Base-by-base conservation (phyloP, 495 filamentous ascomycete genomes). In the Aspergillus sparsus region DNA sequence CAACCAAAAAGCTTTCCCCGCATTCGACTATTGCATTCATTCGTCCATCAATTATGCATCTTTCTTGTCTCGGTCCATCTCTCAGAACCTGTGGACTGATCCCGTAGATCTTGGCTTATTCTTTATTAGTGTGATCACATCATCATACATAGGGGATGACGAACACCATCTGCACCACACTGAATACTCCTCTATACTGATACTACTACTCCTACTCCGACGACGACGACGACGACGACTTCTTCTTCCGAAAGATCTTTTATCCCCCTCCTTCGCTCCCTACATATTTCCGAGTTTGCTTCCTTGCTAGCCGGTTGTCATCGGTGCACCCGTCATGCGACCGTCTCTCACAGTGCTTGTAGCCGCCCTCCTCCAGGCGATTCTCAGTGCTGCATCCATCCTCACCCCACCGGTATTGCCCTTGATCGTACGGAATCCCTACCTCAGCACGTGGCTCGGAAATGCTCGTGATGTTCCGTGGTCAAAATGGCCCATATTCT, bases 401-500 rank as follows among this genome's bases (percentile, higher is more conserved):
- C 74, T 83, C 16, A 91, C 86, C 1, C 93, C 93, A 27, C 90
- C 91, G 1, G 90, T 95, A 6, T 75, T 98, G 44, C 93, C 93
- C 8, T 78, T 98, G 68, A 86, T 89, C 61, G 93, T 98, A 35
- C 87, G 93, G 32, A 97, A 90, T 67, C 93, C 93, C 15, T 98
- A 98, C 71, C 77, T 97, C 41, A 96, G 90, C 66, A 89, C 92
- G 11, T 97, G 93, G 92, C 72, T 96, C 52, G 82, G 81, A 10
- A 82, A 88, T 76, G 91, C 91, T 36, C 84, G 93, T 49, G 85
- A 89, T 12, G 79, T 77, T 16, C 93, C 93, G n/a, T 98, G 93
- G 93, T 82, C 85, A 36, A 85, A 85, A 70, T 98, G 93, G 93
- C 93, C 93, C 32, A 95, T 96, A 62, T 98, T 98, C 71, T 98